phyloP scores from a whole-genome alignment of 768 basidiomycete species.

The Strobilomyces echinocephalus region DNA sequence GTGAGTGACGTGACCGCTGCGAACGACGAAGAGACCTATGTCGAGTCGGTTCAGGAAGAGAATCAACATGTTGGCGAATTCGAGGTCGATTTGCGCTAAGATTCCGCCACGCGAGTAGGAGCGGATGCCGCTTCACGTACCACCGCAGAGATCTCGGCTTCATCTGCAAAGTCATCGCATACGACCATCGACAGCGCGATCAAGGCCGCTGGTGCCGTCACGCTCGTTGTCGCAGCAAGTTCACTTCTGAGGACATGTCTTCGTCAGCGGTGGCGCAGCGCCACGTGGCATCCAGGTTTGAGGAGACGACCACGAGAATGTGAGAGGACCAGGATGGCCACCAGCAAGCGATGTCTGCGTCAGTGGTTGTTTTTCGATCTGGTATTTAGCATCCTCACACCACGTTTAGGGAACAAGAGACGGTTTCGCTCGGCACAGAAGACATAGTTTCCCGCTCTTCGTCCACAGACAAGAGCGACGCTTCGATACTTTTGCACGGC shows the following conservation, averaged over 20 bases:
- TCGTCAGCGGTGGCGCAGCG: neutral
- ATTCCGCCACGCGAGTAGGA: neutral
- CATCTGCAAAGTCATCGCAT: neutral
- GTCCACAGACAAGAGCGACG: neutral
- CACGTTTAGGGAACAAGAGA: neutral
- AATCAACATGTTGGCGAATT: too few relatives aligned
- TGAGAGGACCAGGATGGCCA: neutral
- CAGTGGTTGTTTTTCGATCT: neutral
- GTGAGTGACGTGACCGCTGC: too few relatives aligned
- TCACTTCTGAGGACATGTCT: neutral
- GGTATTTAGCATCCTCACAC: neutral
- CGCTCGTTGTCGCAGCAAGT: neutral
- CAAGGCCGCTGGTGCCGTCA: neutral
- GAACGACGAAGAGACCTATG: too few relatives aligned
- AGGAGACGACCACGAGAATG: neutral
- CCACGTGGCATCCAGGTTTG: neutral
- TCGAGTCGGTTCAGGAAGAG: too few relatives aligned
- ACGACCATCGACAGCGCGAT: neutral
- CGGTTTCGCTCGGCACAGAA: neutral
- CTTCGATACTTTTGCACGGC: neutral
- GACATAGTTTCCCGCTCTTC: neutral
- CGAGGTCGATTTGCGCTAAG: too few relatives aligned
- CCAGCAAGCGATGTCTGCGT: conserved; percentile 1
- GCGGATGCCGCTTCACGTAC: neutral
- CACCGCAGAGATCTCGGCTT: neutral